phyloP scores from a whole-genome alignment of 306 rosid species.

The Vigna nakashimae region DNA sequence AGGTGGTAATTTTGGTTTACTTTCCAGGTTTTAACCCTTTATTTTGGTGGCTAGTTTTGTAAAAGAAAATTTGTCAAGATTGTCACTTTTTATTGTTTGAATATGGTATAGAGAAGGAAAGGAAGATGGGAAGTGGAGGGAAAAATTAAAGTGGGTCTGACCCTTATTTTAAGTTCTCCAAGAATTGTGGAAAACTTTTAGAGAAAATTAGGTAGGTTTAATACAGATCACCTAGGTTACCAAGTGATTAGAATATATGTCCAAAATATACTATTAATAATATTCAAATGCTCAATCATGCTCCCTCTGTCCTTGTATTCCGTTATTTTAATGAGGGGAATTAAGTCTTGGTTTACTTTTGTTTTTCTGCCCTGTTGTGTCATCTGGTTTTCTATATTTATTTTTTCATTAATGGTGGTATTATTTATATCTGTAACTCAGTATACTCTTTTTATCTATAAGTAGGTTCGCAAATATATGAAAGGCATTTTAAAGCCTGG shows the following conservation, averaged over 20 bases:
- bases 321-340: constrained; percentile 2
- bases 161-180: constrained; percentile 2
- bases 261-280: constrained; percentile 1
- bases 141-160: constrained; percentile 11
- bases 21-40: constrained; percentile 33
- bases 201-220: constrained; percentile 15
- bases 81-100: constrained; percentile 14
- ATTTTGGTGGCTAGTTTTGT: constrained; percentile 32
- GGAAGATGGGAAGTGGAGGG: constrained; percentile 27
- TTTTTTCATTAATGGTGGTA: background rate
- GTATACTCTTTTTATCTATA: constrained; percentile 41
- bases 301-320: background rate
- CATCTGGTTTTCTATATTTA: constrained; percentile 7
- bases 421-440: background rate
- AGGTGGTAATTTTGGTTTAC: constrained; percentile 62
- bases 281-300: background rate
- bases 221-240: constrained; percentile 17
- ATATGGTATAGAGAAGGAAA: constrained; percentile 16
- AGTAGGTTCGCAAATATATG: constrained; percentile 88
- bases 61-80: constrained; percentile 11
- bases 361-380: background rate
- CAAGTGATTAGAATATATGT: constrained; percentile 1
- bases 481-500: constrained; percentile 88
- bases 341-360: background rate
- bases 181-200: constrained; percentile 16